phyloP scores from a whole-genome alignment of 768 basidiomycete species.

The Naganishia randhawae region DNA sequence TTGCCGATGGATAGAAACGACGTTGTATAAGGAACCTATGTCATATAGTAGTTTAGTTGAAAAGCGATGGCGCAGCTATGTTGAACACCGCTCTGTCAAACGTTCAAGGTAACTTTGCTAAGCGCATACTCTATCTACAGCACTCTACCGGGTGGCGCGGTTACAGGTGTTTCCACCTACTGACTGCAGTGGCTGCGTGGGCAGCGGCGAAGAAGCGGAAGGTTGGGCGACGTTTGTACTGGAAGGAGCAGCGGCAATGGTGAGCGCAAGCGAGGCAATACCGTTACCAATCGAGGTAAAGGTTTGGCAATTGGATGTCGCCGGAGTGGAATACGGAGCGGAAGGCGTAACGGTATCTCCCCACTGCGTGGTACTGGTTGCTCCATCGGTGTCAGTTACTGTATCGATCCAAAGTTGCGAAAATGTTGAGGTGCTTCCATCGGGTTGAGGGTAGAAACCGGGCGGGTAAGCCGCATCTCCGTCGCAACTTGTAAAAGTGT shows the following conservation, averaged over 20 bases:
- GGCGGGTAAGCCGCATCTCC: conserved; percentile 53
- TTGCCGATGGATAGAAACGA: neutral
- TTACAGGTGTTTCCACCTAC: neutral
- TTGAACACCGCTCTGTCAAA: neutral
- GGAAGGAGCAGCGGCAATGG: neutral
- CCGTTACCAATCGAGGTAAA: neutral
- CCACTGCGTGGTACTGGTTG: conserved; percentile 42
- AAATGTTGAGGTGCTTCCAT: conserved; percentile 50
- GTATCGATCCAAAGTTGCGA: conserved; percentile 51
- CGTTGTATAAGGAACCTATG: neutral
- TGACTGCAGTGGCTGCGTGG: neutral
- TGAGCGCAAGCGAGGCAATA: neutral
- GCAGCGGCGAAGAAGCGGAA: neutral
- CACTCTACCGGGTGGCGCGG: neutral
- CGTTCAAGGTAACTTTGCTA: neutral
- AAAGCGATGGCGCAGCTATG: neutral
- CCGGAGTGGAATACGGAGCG: conserved; percentile 37
- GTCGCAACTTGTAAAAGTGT: conserved; percentile 55
- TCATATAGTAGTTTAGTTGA: neutral
- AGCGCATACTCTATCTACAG: neutral
- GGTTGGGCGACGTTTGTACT: neutral
- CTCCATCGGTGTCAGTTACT: conserved; percentile 27
- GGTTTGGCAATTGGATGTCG: conserved; percentile 41
- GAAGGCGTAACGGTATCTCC: conserved; percentile 50
- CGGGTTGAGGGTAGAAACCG: conserved; percentile 51